Evolutionary conservation across 2,329 filamentous ascomycete species (phyloP), one percentile per base, ranked within the genome.

Genomic region (Aureobasidium pullulans): DNA sequence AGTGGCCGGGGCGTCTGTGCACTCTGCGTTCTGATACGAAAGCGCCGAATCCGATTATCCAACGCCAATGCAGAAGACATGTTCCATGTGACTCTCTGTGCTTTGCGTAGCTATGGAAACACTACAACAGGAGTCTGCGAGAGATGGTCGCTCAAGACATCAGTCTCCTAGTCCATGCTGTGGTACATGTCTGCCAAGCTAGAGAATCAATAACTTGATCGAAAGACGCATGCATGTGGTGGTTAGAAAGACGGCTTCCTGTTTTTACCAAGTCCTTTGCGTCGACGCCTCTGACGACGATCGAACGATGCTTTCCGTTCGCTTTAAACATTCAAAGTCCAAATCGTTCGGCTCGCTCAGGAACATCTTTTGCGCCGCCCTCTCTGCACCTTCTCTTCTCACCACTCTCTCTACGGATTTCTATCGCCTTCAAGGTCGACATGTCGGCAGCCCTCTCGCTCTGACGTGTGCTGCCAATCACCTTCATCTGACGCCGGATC

Each of bases 271-370:
- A 28, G n/a, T 36, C 13, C 47, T 16, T 16, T 37, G 47, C 47
- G 47, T 49, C 46, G 37, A 49, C 47, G 47, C 47, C 47, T 49
- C 47, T 49, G 47, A 37, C 47, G 47, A 7, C 23, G 32, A 49
- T 49, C 47, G 47, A 49, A 11, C 47, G 47, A 49, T 49, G 23
- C 31, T 37, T 49, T 10, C 10, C 31, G 46, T 31, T 48, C 29
- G n/a, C 34, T 48, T 48, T 48, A 19, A 48, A 48, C 29, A 48
- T 34, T 48, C 29, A 48, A 31, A 48, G 46, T 48, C 34, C 47
- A 50, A 50, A 36, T 39, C 48, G 34, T 28, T 13, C 36, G 48
- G 34, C 48, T 29, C 19, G 19, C 48, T 13, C 39, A 19, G 36
- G 40, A 40, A 16, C 48, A 40, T 39, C 48, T 52, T 52, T 54